phyloP scores from a whole-genome alignment of 2,329 filamentous ascomycete genomes.

The Calonectria multiphialidica region DNA sequence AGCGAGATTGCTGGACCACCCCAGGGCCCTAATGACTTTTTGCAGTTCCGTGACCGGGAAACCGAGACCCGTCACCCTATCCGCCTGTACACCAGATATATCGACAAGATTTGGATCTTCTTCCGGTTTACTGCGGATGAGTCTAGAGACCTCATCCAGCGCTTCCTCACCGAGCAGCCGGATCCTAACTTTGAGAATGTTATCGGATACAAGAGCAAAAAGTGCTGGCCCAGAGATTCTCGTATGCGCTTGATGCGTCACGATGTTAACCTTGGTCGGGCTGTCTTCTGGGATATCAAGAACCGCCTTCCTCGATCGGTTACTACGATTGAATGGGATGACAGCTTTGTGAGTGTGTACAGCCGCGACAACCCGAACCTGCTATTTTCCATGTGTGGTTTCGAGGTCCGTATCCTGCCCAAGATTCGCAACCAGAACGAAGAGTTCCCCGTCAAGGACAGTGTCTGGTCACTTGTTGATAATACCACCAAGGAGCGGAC shows the following conservation, averaged over 20 bases:
- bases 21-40: slow-evolving; percentile 94
- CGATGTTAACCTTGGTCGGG: slow-evolving; percentile 96
- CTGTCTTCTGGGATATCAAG: slow-evolving; percentile 99
- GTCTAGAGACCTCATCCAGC: slow-evolving; percentile 94
- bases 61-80: slow-evolving; percentile 96
- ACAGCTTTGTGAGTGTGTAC: slow-evolving; percentile 98
- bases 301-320: slow-evolving; percentile 94
- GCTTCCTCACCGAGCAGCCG: slow-evolving; percentile 97
- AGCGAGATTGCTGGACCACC: slow-evolving; percentile 97
- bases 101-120: slow-evolving; percentile 99
- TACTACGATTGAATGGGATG: slow-evolving; percentile 98
- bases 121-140: slow-evolving; percentile 94
- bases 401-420: slow-evolving; percentile 95
- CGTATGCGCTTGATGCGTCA: slow-evolving; percentile 99
- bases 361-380: slow-evolving; percentile 97
- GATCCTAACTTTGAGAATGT: slow-evolving; percentile 99
- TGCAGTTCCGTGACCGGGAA: slow-evolving; percentile 94
- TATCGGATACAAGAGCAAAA: slow-evolving; percentile 99
- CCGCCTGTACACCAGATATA: slow-evolving; percentile 96
- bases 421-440: slow-evolving; percentile 96
- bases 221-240: slow-evolving; percentile 98
- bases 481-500: slow-evolving; percentile 97
- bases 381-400: slow-evolving; percentile 97
- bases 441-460: slow-evolving; percentile 97
- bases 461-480: slow-evolving; percentile 97